Conservation (phyloP, 176 grass and related monocot species). For the Aegilops bicornis region DNA sequence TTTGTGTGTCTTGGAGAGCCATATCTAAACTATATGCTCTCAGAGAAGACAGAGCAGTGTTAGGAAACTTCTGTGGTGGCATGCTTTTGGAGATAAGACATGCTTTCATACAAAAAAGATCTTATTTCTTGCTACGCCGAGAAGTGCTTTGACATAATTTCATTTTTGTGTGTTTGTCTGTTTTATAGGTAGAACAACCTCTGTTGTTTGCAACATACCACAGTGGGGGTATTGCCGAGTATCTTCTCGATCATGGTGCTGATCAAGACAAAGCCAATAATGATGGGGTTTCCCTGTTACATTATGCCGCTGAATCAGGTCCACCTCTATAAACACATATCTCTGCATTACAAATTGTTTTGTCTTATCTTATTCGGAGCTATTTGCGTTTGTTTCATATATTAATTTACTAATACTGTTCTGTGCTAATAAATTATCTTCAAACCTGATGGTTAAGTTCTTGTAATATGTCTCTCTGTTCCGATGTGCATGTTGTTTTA, state of each 20-base stretch:
- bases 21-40: neutral
- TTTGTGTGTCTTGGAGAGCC: neutral
- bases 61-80: neutral
- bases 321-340: neutral
- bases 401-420: neutral
- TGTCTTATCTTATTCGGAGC: neutral
- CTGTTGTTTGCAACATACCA: neutral
- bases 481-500: neutral
- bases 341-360: neutral
- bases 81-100: neutral
- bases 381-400: neutral
- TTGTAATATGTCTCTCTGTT: neutral
- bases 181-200: constrained; percentile 7
- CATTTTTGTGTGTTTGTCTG: neutral
- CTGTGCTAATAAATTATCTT: neutral
- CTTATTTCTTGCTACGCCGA: neutral
- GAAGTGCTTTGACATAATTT: neutral
- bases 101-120: neutral
- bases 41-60: neutral
- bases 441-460: neutral
- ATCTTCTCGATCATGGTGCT: neutral
- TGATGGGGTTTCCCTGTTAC: neutral
- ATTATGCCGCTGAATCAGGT: neutral
- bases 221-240: neutral
- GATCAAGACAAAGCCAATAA: neutral